phyloP scores from a whole-genome alignment of 192 early-diverging fungal species.

The Rhizoclosmatium globosum region DNA sequence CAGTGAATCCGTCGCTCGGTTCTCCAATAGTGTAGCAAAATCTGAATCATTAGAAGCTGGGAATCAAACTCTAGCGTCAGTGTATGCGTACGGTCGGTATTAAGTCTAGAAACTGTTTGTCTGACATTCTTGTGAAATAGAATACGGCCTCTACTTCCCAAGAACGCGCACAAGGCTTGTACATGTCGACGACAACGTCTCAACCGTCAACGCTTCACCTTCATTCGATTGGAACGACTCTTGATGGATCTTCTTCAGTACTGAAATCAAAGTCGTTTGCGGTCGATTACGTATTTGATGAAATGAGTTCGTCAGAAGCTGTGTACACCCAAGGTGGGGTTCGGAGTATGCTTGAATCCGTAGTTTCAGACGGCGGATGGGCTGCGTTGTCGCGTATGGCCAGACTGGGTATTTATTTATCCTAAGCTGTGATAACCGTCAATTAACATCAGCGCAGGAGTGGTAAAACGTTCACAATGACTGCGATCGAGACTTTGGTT shows the following conservation, averaged over 20 bases:
- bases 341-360: too few species aligned
- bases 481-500: constrained; percentile 47
- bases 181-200: not conserved
- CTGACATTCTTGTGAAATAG: too few species aligned
- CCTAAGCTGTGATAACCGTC: constrained; percentile 39
- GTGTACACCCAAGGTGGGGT: constrained; percentile 34
- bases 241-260: constrained; percentile 7
- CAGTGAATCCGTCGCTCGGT: not conserved
- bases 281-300: constrained; percentile 41
- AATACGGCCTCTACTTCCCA: too few species aligned
- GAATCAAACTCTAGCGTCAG: too few species aligned
- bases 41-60: too few species aligned
- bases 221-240: constrained; percentile 25
- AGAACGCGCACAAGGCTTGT: too few species aligned
- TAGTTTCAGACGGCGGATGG: not conserved
- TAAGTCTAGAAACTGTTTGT: too few species aligned
- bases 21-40: not conserved
- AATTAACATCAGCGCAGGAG: not conserved
- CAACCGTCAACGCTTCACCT: constrained; percentile 1
- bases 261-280: constrained; percentile 20
- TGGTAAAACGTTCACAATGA: not conserved
- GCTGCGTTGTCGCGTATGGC: constrained; percentile 57
- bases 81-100: too few species aligned
- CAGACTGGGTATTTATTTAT: constrained; percentile 66
- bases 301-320: constrained; percentile 36